Percentiles rank a stretch among this genome's conserved stretches.
phyloP scores from a whole-genome alignment of 148 eudicot genomes.

The Vaccinium darrowii region DNA sequence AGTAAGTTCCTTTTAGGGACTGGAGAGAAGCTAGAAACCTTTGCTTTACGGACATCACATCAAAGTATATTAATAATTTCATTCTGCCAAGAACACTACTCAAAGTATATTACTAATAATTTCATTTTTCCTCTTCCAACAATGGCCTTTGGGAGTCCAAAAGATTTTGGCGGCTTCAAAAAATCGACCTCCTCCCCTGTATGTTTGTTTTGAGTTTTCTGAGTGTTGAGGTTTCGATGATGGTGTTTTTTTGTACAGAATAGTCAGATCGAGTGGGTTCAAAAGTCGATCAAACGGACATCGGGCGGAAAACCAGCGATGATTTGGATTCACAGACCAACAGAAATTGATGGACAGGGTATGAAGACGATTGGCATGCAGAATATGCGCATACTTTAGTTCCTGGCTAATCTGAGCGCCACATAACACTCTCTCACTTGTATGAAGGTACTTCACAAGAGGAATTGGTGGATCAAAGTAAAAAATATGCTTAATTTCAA shows the following conservation, averaged over 20 bases:
- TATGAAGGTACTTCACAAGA: no score
- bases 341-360: background rate
- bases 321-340: background rate
- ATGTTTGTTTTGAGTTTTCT: background rate
- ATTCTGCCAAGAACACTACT: background rate
- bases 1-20: no score
- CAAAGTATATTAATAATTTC: background rate
- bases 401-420: background rate
- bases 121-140: background rate
- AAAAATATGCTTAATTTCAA: no score
- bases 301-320: background rate
- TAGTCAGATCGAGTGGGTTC: background rate
- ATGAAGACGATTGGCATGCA: background rate
- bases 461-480: no score
- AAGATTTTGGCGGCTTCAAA: background rate
- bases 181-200: background rate
- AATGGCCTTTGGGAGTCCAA: background rate
- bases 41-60: background rate
- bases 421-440: background rate
- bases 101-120: background rate
- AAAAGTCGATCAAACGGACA: background rate
- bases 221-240: background rate
- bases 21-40: no score
- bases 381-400: no score
- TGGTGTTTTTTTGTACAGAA: background rate